Percentiles rank a stretch among this genome's conserved stretches.
phyloP scores from a whole-genome alignment of 2,329 filamentous ascomycete species.

The Ciborinia camelliae region DNA sequence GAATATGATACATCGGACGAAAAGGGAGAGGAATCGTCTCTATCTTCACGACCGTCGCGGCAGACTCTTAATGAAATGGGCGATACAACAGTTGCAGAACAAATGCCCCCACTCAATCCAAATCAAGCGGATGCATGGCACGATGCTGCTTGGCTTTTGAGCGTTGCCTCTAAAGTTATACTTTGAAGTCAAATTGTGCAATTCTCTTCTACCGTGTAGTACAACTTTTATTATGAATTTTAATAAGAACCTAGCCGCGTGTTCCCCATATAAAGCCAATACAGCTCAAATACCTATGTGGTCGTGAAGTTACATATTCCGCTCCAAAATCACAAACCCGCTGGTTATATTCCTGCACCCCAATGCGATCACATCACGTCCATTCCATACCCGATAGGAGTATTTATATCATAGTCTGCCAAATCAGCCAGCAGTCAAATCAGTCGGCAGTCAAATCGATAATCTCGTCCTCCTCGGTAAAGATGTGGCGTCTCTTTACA shows the following conservation, averaged over 20 bases:
- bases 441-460: slow-evolving; percentile 13
- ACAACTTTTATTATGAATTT: slow-evolving; percentile 10
- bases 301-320: neutral
- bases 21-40: slow-evolving; percentile 38
- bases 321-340: neutral
- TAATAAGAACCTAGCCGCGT: slow-evolving; percentile 11
- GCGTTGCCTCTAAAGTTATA: slow-evolving; percentile 47
- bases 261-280: neutral
- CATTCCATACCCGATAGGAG: neutral
- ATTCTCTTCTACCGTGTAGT: neutral
- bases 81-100: slow-evolving; percentile 43
- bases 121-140: slow-evolving; percentile 60
- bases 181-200: neutral
- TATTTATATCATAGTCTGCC: neutral
- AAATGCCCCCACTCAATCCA: slow-evolving; percentile 47
- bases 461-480: slow-evolving; percentile 9
- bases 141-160: slow-evolving; percentile 65
- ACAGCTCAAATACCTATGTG: neutral
- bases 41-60: slow-evolving; percentile 29
- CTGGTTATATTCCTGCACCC: neutral
- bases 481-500: slow-evolving; percentile 18
- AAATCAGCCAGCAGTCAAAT: neutral
- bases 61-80: slow-evolving; percentile 22
- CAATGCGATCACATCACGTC: neutral
- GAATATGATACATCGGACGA: slow-evolving; percentile 42